Base-by-base conservation (phyloP, 352 stramenopile genomes). In the Phytophthora pseudosyringae region DNA sequence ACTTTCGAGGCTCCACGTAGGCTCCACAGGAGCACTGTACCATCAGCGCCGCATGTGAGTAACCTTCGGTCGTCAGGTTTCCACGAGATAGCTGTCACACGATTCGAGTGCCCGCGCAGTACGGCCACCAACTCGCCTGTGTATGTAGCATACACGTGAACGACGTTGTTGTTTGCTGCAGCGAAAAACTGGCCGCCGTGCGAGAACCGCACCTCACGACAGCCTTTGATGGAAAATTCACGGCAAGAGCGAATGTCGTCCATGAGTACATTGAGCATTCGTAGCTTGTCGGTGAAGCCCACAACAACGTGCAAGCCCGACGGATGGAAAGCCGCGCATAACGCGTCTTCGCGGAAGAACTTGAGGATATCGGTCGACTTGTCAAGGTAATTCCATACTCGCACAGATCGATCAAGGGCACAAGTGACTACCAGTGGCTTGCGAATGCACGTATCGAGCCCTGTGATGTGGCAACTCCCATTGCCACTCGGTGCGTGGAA, bases 311-410 rank as follows among this genome's bases (percentile, higher is more conserved):
- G 83, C 35, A 95, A 73, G 0, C 95, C 95, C 0, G 87, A 97
- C 13, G 95, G 95, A 60, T 98, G 95, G 56, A 98, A 93, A 4
- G 93, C 85, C 25, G 98, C 77, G 11, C 83, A 91, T 36, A 88
- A 76, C 13, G 90, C 83, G 44, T 98, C 91, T 52, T 98, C 95
- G 35, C 87, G 86, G 70, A 98, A 98, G 47, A 84, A 79, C 51
- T 97, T 97, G 69, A 93, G 83, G 41, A 98, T 91, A 50, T 98
- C 93, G 1, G 88, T 89, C 28, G 80, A 90, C 55, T 97, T 94
- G 60, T 97, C 90, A 38, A 96, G 45, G 69, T 98, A 98, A 72
- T 98, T 98, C 95, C 95, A 98, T 21, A 98, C 75, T 31, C 94
- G 83, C 13, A 98, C 80, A 0, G 91, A 97, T 40, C 88, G 84